phyloP scores from a whole-genome alignment of 306 rosid genomes.

The Pyrus communis region DNA sequence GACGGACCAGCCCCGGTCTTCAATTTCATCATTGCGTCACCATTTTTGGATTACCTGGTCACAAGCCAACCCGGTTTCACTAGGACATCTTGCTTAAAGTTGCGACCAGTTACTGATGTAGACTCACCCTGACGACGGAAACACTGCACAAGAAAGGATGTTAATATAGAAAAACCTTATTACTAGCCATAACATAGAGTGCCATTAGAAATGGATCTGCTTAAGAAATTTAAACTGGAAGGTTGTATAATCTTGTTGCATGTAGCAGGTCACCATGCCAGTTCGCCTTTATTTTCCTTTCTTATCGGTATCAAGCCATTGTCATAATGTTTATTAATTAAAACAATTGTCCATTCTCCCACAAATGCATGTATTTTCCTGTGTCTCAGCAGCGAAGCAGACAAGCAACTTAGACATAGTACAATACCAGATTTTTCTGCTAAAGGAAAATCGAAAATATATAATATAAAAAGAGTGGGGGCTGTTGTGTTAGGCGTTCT shows the following conservation, averaged over 20 bases:
- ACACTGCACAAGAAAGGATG: slow-evolving; percentile 57
- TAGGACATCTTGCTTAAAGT: slow-evolving; percentile 69
- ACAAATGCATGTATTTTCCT: background rate
- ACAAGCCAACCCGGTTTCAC: slow-evolving; percentile 94
- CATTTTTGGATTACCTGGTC: slow-evolving; percentile 41
- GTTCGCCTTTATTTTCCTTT: background rate
- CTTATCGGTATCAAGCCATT: background rate
- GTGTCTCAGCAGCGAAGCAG: background rate
- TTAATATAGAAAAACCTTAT: background rate
- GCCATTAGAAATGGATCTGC: background rate
- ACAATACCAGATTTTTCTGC: background rate
- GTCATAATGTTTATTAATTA: background rate
- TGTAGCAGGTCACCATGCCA: background rate
- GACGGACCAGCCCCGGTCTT: background rate
- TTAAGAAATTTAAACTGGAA: background rate
- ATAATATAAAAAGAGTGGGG: too few species aligned
- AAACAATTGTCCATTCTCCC: background rate
- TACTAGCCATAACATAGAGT: background rate
- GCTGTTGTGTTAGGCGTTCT: too few species aligned
- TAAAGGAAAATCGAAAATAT: background rate
- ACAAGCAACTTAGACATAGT: background rate
- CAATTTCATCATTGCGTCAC: background rate
- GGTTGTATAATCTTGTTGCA: background rate
- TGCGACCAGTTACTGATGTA: slow-evolving; percentile 79
- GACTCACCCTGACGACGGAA: slow-evolving; percentile 95